phyloP scores from a whole-genome alignment of 805 yeast genomes.

The Saccharomyces kudriavzevii region DNA sequence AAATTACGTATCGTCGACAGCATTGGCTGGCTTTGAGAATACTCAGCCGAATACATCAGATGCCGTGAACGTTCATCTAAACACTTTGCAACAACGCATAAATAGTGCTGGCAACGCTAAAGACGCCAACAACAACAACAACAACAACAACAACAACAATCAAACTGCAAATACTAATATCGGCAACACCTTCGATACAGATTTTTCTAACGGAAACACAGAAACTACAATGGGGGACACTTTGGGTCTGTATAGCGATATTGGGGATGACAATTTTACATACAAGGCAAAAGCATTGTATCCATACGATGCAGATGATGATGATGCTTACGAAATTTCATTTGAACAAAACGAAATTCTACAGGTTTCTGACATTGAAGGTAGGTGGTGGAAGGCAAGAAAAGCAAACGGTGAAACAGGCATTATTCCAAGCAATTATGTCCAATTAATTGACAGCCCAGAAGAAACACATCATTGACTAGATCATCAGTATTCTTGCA shows the following conservation, averaged over 20 bases:
- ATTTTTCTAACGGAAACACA: slow-evolving; percentile 24
- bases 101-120: slow-evolving; percentile 1
- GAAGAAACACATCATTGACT: not conserved
- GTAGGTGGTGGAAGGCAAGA: slow-evolving; percentile 98
- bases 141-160: slow-evolving; percentile 5
- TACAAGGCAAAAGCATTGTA: slow-evolving; percentile 82
- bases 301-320: slow-evolving; percentile 81
- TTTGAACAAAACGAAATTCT: slow-evolving; percentile 87
- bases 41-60: slow-evolving; percentile 21
- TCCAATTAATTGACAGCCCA: slow-evolving; percentile 50
- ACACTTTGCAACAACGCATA: not conserved
- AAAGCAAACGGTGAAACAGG: slow-evolving; percentile 87
- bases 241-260: slow-evolving; percentile 29
- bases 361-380: slow-evolving; percentile 85
- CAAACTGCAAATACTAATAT: slow-evolving; percentile 5
- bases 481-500: not conserved
- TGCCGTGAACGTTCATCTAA: not conserved
- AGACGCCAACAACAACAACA: slow-evolving; percentile 5
- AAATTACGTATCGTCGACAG: slow-evolving; percentile 42
- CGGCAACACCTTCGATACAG: slow-evolving; percentile 23
- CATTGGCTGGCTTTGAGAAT: slow-evolving; percentile 56
- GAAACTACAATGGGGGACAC: slow-evolving; percentile 32
- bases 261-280: slow-evolving; percentile 46
- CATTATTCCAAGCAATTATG: slow-evolving; percentile 92
- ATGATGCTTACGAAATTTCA: slow-evolving; percentile 86